Base-by-base conservation (phyloP, 139 green algal genomes). In the Nannochloris sp. region DNA sequence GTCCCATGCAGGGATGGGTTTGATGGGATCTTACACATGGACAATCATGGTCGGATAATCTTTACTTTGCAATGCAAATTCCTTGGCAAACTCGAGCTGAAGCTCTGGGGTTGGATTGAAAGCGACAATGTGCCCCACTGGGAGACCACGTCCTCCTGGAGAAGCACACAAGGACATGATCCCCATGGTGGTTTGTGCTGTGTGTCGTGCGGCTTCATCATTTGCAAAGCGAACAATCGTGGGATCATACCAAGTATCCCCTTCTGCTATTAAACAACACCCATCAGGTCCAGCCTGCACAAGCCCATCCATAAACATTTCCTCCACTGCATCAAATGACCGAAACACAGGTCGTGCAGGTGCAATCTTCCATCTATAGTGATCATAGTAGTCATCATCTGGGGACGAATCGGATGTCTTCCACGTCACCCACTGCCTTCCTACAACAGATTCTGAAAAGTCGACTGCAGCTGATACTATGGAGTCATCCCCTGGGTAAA, bases 391-490 rank as follows among this genome's bases (percentile, higher is more conserved):
- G 17, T 57, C 33, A 57, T 53, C 36, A 45, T 56, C 33, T 30
- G 60, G 26, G 40, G 45, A 45, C 6, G 58, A 17, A 49, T 64
- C 58, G 0, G 17, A 43, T 6, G 82, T 66, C 13, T 49, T 71
- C 87, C 89, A 96, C 4, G 72, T 87, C 11, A 77, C 69, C 89
- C 90, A 97, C 73, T 97, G 90, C 48, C 71, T 81, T n/a, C 90
- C 90, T 26, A 96, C 85, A 17, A 94, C 65, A 5, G 77, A 43
- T 37, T 70, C 80, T 2, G n/a, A n/a, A 26, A 79, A 72, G 66
- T 95, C 82, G 9, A 95, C 67, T 5, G 88, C 87, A 6, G 73
- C 81, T 4, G 73, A 91, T 2, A 87, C 50, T 23, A 44, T 43
- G 10, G 48, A 29, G 46, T 43, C 51, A 29, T 74, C 61, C 2